These are phyloP conservation scores for Thermomucor indicae-seudaticae DNA, from an alignment of 371 early-diverging fungal species.

Conservation along the genomic window DNA sequence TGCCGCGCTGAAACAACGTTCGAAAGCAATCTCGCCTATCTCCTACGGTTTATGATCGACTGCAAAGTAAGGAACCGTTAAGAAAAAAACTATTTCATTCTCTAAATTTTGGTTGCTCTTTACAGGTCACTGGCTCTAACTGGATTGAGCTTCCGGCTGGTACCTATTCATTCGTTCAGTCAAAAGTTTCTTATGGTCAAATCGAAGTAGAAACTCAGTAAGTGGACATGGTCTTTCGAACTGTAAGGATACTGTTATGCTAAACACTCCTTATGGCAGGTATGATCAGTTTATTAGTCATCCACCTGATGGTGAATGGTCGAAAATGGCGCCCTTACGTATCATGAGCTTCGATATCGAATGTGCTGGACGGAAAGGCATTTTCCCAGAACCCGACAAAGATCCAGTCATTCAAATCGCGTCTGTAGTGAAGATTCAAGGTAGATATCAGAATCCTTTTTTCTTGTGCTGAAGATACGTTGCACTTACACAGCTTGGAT, in stretches of 20 bases:
- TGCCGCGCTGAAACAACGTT: constrained; percentile 60
- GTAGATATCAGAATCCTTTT: constrained; percentile 13
- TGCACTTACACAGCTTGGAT: background rate
- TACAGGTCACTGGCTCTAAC: constrained; percentile 78
- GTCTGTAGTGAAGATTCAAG: constrained; percentile 89
- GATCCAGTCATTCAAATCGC: constrained; percentile 99
- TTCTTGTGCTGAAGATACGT: background rate
- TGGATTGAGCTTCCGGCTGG: constrained; percentile 91
- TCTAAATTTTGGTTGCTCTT: background rate
- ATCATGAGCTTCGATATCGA: constrained; percentile 99
- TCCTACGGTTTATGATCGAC: constrained; percentile 98
- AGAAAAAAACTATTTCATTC: background rate
- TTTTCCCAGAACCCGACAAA: constrained; percentile 93
- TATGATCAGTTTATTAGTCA: constrained; percentile 79
- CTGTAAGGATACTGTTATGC: background rate
- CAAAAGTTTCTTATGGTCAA: constrained; percentile 68
- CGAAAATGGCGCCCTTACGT: constrained; percentile 93
- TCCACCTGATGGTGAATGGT: constrained; percentile 89
- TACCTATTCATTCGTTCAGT: constrained; percentile 50
- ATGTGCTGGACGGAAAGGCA: constrained; percentile 93
- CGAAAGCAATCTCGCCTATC: constrained; percentile 92
- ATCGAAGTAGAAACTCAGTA: constrained; percentile 76
- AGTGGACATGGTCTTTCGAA: constrained; percentile 1
- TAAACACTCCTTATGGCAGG: constrained; percentile 22
- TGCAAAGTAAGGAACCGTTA: constrained; percentile 50